phyloP scores from a whole-genome alignment of 148 eudicot genomes.

The Mesembryanthemum crystallinum region DNA sequence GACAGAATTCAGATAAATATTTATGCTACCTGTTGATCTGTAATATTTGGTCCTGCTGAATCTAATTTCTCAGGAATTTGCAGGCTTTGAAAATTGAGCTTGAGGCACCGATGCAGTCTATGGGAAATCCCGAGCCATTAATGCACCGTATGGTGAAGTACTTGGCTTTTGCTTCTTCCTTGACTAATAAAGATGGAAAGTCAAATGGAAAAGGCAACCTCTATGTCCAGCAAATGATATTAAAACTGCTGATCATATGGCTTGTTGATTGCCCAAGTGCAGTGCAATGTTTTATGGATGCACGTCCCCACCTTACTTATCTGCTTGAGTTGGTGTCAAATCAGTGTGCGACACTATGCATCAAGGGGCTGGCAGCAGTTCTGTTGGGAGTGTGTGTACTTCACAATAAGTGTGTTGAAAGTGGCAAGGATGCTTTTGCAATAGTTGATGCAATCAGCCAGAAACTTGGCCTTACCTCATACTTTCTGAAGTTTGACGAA shows the following conservation, averaged over 20 bases:
- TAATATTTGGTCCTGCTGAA: neutral
- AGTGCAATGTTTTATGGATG: slow-evolving; percentile 79
- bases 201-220: slow-evolving; percentile 35
- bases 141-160: slow-evolving; percentile 94
- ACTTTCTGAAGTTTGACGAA: slow-evolving; percentile 75
- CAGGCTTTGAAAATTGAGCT: slow-evolving; percentile 81
- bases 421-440: slow-evolving; percentile 63
- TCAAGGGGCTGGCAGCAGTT: slow-evolving; percentile 75
- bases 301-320: slow-evolving; percentile 87
- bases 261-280: slow-evolving; percentile 74
- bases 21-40: neutral
- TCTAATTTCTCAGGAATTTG: slow-evolving; percentile 17
- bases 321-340: slow-evolving; percentile 69
- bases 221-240: slow-evolving; percentile 64
- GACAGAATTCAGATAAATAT: no score
- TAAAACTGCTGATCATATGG: slow-evolving; percentile 83
- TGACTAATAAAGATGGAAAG: slow-evolving; percentile 66
- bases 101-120: slow-evolving; percentile 60
- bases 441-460: slow-evolving; percentile 83
- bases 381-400: slow-evolving; percentile 85
- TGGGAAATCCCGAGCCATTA: slow-evolving; percentile 79
- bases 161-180: slow-evolving; percentile 86
- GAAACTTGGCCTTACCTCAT: slow-evolving; percentile 79
- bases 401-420: slow-evolving; percentile 53
- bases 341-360: slow-evolving; percentile 51